These are phyloP conservation scores for Pseudopediastrum boryanum DNA, from an alignment of 139 green algal species.

Conservation along the genomic window DNA sequence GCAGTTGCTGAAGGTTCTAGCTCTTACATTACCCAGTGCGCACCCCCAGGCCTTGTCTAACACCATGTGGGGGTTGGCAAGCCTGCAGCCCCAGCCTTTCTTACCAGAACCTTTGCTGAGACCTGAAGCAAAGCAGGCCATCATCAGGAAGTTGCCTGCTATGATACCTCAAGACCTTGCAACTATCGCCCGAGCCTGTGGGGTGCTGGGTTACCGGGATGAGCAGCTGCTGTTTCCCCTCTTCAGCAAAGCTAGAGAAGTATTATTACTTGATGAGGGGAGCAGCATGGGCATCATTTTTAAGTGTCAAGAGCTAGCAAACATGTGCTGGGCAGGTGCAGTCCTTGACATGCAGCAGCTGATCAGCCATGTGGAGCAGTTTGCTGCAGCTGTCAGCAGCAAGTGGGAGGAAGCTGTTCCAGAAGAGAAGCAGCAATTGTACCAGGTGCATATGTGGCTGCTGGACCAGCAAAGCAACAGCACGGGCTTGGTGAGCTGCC, in stretches of 20 bases:
- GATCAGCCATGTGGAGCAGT: too few relatives aligned
- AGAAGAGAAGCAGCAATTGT: neutral
- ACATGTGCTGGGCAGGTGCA: neutral
- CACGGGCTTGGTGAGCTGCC: neutral
- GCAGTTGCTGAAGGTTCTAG: neutral
- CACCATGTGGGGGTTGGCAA: too few relatives aligned
- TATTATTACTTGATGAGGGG: neutral
- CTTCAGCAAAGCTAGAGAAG: neutral
- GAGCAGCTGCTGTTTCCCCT: neutral
- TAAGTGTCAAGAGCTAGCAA: too few relatives aligned
- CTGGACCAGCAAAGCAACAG: slow-evolving; percentile 1
- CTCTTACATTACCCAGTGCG: too few relatives aligned
- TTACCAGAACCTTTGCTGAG: too few relatives aligned
- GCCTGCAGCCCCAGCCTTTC: too few relatives aligned
- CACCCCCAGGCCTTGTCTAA: too few relatives aligned
- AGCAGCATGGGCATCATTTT: too few relatives aligned
- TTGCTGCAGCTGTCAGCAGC: neutral
- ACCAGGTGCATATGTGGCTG: slow-evolving; percentile 27
- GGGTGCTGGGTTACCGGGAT: neutral
- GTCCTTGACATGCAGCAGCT: neutral
- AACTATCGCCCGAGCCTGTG: neutral
- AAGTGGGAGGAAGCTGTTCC: neutral
- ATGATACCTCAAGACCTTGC: neutral
- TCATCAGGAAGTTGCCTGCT: neutral
- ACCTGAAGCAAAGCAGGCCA: too few relatives aligned